Evolutionary conservation across 257 asterid species (phyloP).

Genomic region (Penstemon eatonii): DNA sequence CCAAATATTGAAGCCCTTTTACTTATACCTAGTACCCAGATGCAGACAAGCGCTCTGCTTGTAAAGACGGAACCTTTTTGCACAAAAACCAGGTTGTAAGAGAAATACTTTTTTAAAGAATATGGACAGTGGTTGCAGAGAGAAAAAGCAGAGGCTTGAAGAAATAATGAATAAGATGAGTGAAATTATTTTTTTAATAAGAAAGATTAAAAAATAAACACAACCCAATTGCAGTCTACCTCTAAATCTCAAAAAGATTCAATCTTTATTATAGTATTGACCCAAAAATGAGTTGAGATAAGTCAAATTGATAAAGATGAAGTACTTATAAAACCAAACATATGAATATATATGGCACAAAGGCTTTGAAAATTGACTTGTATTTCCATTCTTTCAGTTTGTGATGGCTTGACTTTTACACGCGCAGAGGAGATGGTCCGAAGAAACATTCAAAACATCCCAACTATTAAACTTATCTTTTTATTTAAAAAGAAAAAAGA

Average conservation of each 20-base stretch:
- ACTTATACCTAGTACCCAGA: slow-evolving; percentile 31
- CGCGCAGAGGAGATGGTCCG: slow-evolving; percentile 24
- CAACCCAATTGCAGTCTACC: background rate
- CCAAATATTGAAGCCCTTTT: slow-evolving; percentile 6
- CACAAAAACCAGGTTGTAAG: slow-evolving; percentile 25
- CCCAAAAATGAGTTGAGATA: slow-evolving; percentile 21
- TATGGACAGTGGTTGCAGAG: background rate
- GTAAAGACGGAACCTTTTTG: slow-evolving; percentile 3
- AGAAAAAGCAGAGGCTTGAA: slow-evolving; percentile 6
- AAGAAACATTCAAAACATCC: slow-evolving; percentile 29
- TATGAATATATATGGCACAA: slow-evolving; percentile 9
- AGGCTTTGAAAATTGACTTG: slow-evolving; percentile 42
- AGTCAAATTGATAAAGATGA: slow-evolving; percentile 4
- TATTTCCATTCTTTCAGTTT: background rate
- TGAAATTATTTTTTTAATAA: too few relatives aligned
- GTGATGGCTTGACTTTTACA: slow-evolving; percentile 25
- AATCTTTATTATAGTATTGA: slow-evolving; percentile 9
- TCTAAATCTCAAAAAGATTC: slow-evolving; percentile 19
- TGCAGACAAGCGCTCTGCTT: slow-evolving; percentile 1
- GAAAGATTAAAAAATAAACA: too few relatives aligned
- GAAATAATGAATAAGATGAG: background rate
- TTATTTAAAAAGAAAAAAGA: too few relatives aligned
- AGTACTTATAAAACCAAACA: background rate
- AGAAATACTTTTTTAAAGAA: background rate
- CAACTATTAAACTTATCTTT: slow-evolving; percentile 15